Conservation (phyloP, 768 basidiomycete species). For the Multifurca ochricompacta region DNA sequence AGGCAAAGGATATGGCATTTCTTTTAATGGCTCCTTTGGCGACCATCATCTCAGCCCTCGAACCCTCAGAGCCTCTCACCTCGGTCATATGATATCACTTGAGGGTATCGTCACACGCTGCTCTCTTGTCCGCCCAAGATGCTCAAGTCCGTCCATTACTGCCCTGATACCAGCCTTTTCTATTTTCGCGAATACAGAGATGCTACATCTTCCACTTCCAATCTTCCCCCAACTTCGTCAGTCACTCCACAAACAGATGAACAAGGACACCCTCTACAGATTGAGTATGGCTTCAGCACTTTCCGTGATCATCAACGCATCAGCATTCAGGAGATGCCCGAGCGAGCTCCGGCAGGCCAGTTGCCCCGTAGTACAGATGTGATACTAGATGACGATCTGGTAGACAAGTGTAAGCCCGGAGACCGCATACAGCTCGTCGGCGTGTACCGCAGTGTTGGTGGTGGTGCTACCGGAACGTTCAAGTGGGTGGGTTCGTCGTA, state of each 20-base stretch:
- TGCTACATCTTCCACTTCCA: slow-evolving; percentile 79
- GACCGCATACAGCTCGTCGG: slow-evolving; percentile 97
- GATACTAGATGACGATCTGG: slow-evolving; percentile 91
- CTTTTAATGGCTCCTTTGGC: slow-evolving; percentile 93
- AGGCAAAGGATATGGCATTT: slow-evolving; percentile 77
- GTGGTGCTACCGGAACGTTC: slow-evolving; percentile 87
- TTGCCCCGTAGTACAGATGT: slow-evolving; percentile 94
- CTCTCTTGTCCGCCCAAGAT: slow-evolving; percentile 98
- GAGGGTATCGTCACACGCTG: slow-evolving; percentile 99
- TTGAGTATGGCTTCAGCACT: slow-evolving; percentile 85
- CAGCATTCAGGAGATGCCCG: slow-evolving; percentile 99
- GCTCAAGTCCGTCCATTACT: slow-evolving; percentile 94
- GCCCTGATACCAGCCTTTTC: slow-evolving; percentile 77
- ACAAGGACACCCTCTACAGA: slow-evolving; percentile 78
- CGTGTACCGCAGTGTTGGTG: slow-evolving; percentile 88
- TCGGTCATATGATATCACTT: slow-evolving; percentile 93
- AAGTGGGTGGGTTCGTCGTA: slow-evolving; percentile 49
- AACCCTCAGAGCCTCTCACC: slow-evolving; percentile 77
- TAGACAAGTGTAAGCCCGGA: slow-evolving; percentile 96
- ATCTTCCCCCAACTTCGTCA: slow-evolving; percentile 76
- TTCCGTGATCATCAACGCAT: slow-evolving; percentile 97
- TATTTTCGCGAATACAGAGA: slow-evolving; percentile 90
- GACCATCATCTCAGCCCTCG: slow-evolving; percentile 97
- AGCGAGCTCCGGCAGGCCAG: slow-evolving; percentile 95
- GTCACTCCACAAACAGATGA: slow-evolving; percentile 90